These are phyloP conservation scores for Copromyces sp. DNA, from an alignment of 495 filamentous ascomycete genomes.

Conservation along the genomic window DNA sequence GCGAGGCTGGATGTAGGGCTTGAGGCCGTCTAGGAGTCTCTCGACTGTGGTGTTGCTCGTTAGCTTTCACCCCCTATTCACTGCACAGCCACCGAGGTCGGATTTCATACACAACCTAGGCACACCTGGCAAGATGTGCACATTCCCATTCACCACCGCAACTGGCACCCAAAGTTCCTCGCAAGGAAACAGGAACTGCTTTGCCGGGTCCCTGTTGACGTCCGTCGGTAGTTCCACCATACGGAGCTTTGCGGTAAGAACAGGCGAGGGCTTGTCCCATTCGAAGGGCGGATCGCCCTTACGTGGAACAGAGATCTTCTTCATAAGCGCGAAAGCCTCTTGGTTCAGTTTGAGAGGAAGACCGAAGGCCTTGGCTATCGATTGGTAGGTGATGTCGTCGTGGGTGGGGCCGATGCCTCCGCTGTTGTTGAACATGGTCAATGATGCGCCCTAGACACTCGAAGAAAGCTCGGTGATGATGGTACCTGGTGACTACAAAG, in stretches of 20 bases:
- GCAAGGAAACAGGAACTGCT: constrained; percentile 66
- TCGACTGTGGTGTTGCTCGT: constrained; percentile 37
- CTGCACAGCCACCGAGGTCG: neutral
- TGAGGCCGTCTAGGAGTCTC: constrained; percentile 63
- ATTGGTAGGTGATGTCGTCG: constrained; percentile 94
- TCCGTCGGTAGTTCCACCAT: constrained; percentile 86
- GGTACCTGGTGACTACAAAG: constrained; percentile 72
- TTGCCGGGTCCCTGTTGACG: constrained; percentile 42
- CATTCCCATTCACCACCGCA: constrained; percentile 76
- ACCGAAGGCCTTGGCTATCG: constrained; percentile 81
- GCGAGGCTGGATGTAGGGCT: constrained; percentile 54
- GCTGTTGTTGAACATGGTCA: constrained; percentile 24
- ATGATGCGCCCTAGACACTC: neutral
- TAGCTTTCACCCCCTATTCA: neutral
- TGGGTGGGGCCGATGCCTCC: constrained; percentile 95
- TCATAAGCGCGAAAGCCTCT: constrained; percentile 71
- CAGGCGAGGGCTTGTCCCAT: constrained; percentile 74
- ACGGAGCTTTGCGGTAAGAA: constrained; percentile 66
- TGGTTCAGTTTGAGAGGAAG: constrained; percentile 68
- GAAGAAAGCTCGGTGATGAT: neutral
- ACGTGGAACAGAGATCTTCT: constrained; percentile 60
- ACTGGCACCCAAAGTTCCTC: constrained; percentile 87
- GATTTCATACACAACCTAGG: constrained; percentile 54
- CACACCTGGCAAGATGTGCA: constrained; percentile 88
- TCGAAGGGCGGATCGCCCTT: constrained; percentile 65